These are phyloP conservation scores for Curvularia eragrostidis DNA, from an alignment of 2,329 filamentous ascomycete genomes.

Conservation along the genomic window DNA sequence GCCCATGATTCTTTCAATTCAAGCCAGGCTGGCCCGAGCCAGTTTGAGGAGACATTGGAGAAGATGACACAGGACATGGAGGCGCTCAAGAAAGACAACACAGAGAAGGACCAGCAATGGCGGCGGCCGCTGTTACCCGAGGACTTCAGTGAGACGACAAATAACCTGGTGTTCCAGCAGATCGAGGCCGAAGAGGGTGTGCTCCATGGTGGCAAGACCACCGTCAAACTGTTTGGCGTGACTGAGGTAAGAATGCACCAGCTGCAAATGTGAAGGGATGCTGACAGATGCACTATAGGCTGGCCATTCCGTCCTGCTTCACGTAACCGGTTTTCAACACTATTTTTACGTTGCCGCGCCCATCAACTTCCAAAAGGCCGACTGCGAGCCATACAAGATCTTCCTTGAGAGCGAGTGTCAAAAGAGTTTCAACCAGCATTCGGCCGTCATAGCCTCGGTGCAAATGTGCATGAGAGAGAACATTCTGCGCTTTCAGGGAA, in stretches of 20 bases:
- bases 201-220: constrained; percentile 74
- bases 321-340: constrained; percentile 94
- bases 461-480: constrained; percentile 85
- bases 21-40: constrained; percentile 84
- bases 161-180: constrained; percentile 87
- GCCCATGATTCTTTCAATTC: constrained; percentile 63
- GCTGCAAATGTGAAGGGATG: neutral
- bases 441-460: constrained; percentile 79
- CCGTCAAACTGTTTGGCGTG: constrained; percentile 92
- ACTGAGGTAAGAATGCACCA: constrained; percentile 66
- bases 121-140: constrained; percentile 66
- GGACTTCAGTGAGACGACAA: constrained; percentile 67
- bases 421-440: constrained; percentile 60
- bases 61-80: constrained; percentile 94
- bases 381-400: constrained; percentile 78
- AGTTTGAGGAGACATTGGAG: constrained; percentile 94
- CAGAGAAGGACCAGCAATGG: constrained; percentile 95
- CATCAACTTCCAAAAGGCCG: constrained; percentile 75
- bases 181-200: constrained; percentile 95
- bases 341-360: constrained; percentile 95
- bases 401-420: constrained; percentile 82
- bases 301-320: constrained; percentile 91
- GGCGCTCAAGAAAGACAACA: constrained; percentile 82
- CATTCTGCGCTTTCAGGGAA: constrained; percentile 93
- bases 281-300: constrained; percentile 48